Base-by-base conservation (phyloP, 768 basidiomycete species). In the Cystobasidium onofrii region DNA sequence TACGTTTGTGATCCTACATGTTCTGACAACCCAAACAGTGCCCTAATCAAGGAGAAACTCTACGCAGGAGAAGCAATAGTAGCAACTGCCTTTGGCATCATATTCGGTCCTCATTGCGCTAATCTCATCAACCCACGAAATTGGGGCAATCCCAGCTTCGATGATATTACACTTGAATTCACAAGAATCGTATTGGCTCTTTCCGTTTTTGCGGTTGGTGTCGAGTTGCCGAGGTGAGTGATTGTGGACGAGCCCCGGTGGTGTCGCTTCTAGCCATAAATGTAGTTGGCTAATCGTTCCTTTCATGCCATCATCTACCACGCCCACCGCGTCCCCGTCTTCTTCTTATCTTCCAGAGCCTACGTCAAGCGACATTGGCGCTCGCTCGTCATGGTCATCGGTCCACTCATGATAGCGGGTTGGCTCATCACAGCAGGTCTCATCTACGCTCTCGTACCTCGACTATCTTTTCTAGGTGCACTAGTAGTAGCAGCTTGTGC, bases 191-290 rank as follows among this genome's bases (percentile, higher is more conserved):
- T 98, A 55, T 87, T 99, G 36, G 96, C 95, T 18, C 90, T 98
- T 67, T 92, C 92, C 23, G 95, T 99, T 0, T 99, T 99, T 80
- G 95, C 95, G 9, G 91, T 99, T 67, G 96, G 96, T 18, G 96
- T 98, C 27, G 96, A 99, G 80, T 84, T 98, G 80, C 96, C 96
- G n/a, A 81, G 76, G 82, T 81, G 44, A 64, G 81, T 74, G 15
- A 10, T 57, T 57, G 31, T 9, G n/a, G n/a, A n/a, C n/a, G n/a
- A n/a, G n/a, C n/a, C n/a, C n/a, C n/a, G n/a, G n/a, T n/a, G n/a
- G n/a, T n/a, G n/a, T n/a, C n/a, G n/a, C n/a, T n/a, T n/a, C n/a
- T n/a, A n/a, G n/a, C n/a, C n/a, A n/a, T n/a, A n/a, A n/a, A n/a
- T n/a, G n/a, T n/a, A n/a, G n/a, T n/a, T n/a, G n/a, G n/a, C n/a